Evolutionary conservation across 2,329 filamentous ascomycete species (phyloP), one percentile per base, ranked within the genome.

Genomic region (Fusarium sp.): DNA sequence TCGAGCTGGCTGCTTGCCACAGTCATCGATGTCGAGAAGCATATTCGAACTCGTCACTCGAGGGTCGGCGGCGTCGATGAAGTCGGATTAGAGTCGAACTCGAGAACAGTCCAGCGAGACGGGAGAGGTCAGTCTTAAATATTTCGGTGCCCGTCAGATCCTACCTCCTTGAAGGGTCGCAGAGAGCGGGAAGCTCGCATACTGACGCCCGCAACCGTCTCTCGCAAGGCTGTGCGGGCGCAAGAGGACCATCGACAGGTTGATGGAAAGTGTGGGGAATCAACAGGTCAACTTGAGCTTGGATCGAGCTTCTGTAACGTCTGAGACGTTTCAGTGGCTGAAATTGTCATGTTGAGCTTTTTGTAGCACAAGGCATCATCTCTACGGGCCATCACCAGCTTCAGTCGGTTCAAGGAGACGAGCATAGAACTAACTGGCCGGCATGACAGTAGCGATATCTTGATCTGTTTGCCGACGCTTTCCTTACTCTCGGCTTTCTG

Each of bases 191-290:
- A 73, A 73, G 58, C 74, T 77, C 71, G 76, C 78, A 79, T 80
- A 57, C 53, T 66, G 68, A 79, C 79, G 78, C 78, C 78, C 77
- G 79, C 79, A 80, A 72, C 71, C 64, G 67, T 65, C 51, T 67
- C 51, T 69, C 59, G 33, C 64, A 79, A 73, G 69, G 75, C 74
- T 77, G 72, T 80, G 78, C 79, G 79, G 78, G 78, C 79, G 79
- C 73, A 78, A 71, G 36, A 62, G 9, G 62, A 67, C 61, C 66
- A 42, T 70, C 62, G 53, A 67, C 65, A 72, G 64, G 64, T 64
- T 67, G 62, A 36, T 59, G 29, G 46, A 36, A 53, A 74, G 61
- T 72, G 69, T 20, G 71, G 71, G 69, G 71, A 64, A 40, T 16
- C 63, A 44, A 31, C 24, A 40, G 33, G 69, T 42, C 57, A 67